A percentile compares a stretch with the other conserved stretches of the same genome.
These are phyloP conservation scores for Trametes cinnabarina DNA, from an alignment of 768 basidiomycete species.

Conservation along the genomic window DNA sequence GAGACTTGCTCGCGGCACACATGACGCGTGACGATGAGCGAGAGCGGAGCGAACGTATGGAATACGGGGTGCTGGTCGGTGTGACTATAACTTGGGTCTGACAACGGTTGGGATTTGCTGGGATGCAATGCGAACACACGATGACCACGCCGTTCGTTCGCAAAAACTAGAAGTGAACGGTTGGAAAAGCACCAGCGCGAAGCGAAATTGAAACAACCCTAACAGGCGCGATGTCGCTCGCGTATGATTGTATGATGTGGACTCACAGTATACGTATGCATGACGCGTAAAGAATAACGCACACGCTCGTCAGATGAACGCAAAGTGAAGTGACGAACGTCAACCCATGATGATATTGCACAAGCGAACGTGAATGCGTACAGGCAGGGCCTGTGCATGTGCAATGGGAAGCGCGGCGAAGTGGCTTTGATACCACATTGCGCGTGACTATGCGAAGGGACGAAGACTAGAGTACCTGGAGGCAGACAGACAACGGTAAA, in stretches of 20 bases:
- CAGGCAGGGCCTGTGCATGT: not conserved
- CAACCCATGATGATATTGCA: conserved; percentile 9
- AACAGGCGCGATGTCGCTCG: not conserved
- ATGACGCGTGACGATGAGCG: too few relatives aligned
- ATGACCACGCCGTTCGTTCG: not conserved
- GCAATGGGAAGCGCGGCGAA: not conserved
- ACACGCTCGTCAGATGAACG: conserved; percentile 6
- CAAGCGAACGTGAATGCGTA: not conserved
- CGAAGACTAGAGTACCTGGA: not conserved
- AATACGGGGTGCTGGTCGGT: too few relatives aligned
- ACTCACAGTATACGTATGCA: not conserved
- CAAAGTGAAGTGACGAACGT: not conserved
- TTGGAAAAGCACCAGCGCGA: not conserved
- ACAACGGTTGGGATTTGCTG: too few relatives aligned
- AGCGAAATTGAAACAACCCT: not conserved
- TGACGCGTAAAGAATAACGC: not conserved
- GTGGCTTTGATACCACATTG: not conserved
- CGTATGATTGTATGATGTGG: not conserved
- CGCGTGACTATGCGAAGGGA: not conserved
- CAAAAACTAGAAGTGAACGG: not conserved
- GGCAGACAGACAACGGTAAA: not conserved
- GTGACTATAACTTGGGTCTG: too few relatives aligned
- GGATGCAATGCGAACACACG: too few relatives aligned
- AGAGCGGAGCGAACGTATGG: too few relatives aligned
- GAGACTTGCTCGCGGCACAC: too few relatives aligned